Conservation (phyloP, 345 rosid genomes). For the Cardamine chenopodiifolia region DNA sequence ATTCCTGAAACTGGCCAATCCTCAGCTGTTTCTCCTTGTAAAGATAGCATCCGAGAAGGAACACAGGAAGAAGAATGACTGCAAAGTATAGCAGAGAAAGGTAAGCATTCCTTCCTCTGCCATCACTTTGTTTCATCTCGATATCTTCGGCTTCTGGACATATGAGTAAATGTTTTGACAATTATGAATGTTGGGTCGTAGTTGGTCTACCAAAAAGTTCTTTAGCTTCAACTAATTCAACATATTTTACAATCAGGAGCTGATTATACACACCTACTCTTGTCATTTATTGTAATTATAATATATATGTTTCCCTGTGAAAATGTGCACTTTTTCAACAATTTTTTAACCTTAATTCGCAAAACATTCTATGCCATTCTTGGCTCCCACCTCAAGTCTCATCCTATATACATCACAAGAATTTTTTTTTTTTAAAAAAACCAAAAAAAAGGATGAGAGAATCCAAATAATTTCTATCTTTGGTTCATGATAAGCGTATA, state of each 20-base stretch:
- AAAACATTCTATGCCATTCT: conserved; percentile 4
- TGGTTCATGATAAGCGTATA: conserved; percentile 58
- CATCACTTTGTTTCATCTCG: conserved; percentile 32
- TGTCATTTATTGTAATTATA: conserved; percentile 16
- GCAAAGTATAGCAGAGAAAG: conserved; percentile 45
- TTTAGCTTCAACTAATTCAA: conserved; percentile 1
- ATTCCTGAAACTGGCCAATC: conserved; percentile 38
- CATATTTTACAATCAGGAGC: conserved; percentile 19
- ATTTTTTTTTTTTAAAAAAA: neutral
- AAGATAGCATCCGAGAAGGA: conserved; percentile 55
- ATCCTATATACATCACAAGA: conserved; percentile 23
- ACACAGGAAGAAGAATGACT: conserved; percentile 39
- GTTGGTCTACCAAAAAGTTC: conserved; percentile 12
- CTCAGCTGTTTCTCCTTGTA: conserved; percentile 48
- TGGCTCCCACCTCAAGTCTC: neutral
- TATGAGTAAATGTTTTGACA: conserved; percentile 15
- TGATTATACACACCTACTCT: conserved; percentile 28
- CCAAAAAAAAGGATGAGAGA: neutral
- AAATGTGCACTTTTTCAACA: conserved; percentile 16
- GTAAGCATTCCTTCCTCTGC: conserved; percentile 39
- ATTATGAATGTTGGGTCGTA: conserved; percentile 7
- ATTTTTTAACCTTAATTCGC: neutral
- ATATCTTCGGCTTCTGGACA: neutral
- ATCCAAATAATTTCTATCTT: conserved; percentile 6
- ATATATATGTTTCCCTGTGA: neutral